Evolutionary conservation across 192 early-diverging fungal species (phyloP).

Genomic region (Coemansia sp.): DNA sequence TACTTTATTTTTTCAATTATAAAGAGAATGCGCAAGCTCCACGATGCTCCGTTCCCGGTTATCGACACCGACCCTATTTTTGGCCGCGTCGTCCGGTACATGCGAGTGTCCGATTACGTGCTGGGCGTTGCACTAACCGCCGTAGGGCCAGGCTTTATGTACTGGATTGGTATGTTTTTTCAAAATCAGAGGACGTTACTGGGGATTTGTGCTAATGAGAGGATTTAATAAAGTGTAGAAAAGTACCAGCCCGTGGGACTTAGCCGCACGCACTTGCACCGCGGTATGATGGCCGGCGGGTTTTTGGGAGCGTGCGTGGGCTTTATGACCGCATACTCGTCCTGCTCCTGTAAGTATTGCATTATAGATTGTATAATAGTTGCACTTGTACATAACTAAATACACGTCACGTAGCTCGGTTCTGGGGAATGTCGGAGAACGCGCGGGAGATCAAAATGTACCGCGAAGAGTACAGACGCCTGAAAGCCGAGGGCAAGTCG

Average conservation of each 20-base stretch:
- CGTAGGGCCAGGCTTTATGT: conserved; percentile 72
- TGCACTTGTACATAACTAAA: no score
- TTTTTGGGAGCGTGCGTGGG: conserved; percentile 63
- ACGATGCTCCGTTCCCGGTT: conserved; percentile 70
- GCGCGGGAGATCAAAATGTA: conserved; percentile 71
- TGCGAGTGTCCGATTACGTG: conserved; percentile 78
- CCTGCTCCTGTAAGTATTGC: conserved; percentile 20
- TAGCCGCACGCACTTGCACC: conserved; percentile 35
- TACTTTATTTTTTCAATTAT: background rate
- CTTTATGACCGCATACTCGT: conserved; percentile 77
- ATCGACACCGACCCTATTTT: conserved; percentile 93
- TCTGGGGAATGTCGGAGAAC: conserved; percentile 93
- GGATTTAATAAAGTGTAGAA: background rate
- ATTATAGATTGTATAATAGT: no score
- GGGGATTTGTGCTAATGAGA: background rate
- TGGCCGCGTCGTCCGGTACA: conserved; percentile 83
- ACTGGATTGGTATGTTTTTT: conserved; percentile 69
- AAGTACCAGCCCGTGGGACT: conserved; percentile 6
- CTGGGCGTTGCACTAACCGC: conserved; percentile 62
- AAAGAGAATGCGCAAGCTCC: conserved; percentile 20
- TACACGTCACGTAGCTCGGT: conserved; percentile 25
- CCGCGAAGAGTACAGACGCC: conserved; percentile 61
- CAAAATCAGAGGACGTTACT: background rate
- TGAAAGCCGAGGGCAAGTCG: conserved; percentile 65
- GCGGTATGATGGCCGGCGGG: conserved; percentile 58